Base-by-base conservation (phyloP, 176 grass and related monocot species). In the Phoenix roebelenii region DNA sequence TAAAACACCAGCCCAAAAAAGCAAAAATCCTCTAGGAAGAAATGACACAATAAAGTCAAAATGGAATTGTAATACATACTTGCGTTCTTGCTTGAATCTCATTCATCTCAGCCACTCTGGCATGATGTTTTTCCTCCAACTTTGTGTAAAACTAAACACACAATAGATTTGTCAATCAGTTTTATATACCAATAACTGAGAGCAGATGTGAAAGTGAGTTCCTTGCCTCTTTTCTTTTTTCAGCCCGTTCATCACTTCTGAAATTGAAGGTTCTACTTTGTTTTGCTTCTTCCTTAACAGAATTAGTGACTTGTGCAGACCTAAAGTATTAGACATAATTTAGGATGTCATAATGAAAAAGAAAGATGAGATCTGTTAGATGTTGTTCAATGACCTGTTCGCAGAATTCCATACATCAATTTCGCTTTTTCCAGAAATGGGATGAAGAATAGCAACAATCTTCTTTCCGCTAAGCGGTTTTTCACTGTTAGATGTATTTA, bases 11-110 rank as follows among this genome's bases (percentile, higher is more conserved):
- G 35, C 10, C 32, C 25, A 30, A 44, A 44, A 44, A 14, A 20
- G 0, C 20, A 20, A 2, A 44, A 12, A 14, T 2, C 1, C 35
- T 9, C 9, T 14, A 9, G 2, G 10, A 44, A 12, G 10, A 9
- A 44, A 44, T 44, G 35, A 14, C 35, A 14, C 10, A 44, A 12
- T 12, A 44, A 3, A 39, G 10, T 39, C 35, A 39, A 39, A 63
- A 50, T 5, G 19, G 5, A 12, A 54, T 5, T 18, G 25, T 54
- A 18, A 28, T 50, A 4, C 50, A 25, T 25, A 73, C 70, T 54
- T 73, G 70, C n/a, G 59, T 73, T 63, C 26, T 73, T 52, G 51
- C 51, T 55, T 73, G 70, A 15, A 73, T 39, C 70, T 73, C 59
- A 73, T 54, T 73, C 26, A 55, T 73, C 59, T 73, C 70, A 44